phyloP scores from a whole-genome alignment of 164 flowering plant genomes.

The Protea cynaroides region DNA sequence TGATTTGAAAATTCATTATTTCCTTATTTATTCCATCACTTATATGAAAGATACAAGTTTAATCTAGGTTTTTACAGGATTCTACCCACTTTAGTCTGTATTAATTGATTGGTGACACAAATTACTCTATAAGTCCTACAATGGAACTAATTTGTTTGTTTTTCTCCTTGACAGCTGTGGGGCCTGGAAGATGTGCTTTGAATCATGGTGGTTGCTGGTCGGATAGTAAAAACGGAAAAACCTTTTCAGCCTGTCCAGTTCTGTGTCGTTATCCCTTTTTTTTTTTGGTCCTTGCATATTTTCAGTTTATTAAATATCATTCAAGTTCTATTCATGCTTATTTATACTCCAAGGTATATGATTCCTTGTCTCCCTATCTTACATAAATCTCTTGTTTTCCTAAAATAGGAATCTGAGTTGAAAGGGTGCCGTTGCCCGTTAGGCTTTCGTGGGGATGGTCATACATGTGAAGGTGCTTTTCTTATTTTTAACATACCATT shows the following conservation, averaged over 20 bases:
- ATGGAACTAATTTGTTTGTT: not conserved
- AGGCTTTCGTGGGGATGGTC: conserved; percentile 82
- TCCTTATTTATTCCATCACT: not conserved
- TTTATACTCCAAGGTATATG: not conserved
- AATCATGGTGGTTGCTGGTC: conserved; percentile 97
- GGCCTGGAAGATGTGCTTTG: conserved; percentile 72
- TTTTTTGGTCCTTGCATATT: not conserved
- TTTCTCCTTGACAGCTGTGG: conserved; percentile 49
- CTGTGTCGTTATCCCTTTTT: conserved; percentile 24
- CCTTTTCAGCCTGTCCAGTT: conserved; percentile 88
- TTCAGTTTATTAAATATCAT: not conserved
- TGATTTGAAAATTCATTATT: not conserved
- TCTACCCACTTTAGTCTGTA: not conserved
- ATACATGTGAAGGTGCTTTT: conserved; percentile 65
- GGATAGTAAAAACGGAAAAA: conserved; percentile 41
- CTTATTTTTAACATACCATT: not conserved
- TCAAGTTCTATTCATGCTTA: not conserved
- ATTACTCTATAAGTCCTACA: not conserved
- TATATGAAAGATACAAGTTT: not conserved
- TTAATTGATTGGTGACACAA: not conserved
- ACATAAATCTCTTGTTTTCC: not conserved
- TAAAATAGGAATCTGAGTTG: conserved; percentile 42
- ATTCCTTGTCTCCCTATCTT: not conserved
- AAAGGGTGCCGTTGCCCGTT: conserved; percentile 71
- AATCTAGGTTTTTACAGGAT: not conserved